phyloP scores from a whole-genome alignment of 2,329 filamentous ascomycete species.

The Thielaviopsis punctulata region DNA sequence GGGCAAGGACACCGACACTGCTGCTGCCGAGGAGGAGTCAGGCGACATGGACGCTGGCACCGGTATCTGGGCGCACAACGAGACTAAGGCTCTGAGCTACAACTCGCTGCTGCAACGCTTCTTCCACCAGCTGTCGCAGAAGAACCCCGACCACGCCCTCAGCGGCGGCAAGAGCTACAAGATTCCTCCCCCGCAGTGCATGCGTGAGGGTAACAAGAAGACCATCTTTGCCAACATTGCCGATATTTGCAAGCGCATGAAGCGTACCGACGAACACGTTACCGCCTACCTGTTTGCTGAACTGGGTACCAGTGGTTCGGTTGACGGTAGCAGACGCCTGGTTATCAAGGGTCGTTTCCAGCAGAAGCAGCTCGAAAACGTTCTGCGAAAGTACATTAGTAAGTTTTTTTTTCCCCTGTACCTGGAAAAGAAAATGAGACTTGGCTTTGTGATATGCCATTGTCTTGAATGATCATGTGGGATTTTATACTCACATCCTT shows the following conservation, averaged over 20 bases:
- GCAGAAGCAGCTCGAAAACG: slow-evolving; percentile 98
- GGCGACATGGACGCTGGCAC: slow-evolving; percentile 79
- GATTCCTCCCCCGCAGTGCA: slow-evolving; percentile 94
- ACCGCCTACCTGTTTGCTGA: slow-evolving; percentile 95
- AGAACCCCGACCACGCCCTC: slow-evolving; percentile 89
- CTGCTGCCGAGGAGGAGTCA: slow-evolving; percentile 36
- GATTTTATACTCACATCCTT: slow-evolving; percentile 18
- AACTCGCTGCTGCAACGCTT: slow-evolving; percentile 74
- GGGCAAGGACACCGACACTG: slow-evolving; percentile 43
- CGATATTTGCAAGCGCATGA: slow-evolving; percentile 99
- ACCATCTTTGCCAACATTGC: slow-evolving; percentile 98
- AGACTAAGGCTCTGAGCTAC: slow-evolving; percentile 65
- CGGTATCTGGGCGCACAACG: slow-evolving; percentile 76
- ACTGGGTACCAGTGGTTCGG: slow-evolving; percentile 89
- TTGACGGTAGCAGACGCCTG: slow-evolving; percentile 78
- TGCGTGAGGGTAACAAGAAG: slow-evolving; percentile 99
- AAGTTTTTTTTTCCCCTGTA: slow-evolving; percentile 21
- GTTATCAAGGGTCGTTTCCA: slow-evolving; percentile 99
- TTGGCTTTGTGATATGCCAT: background rate
- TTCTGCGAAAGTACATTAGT: slow-evolving; percentile 89
- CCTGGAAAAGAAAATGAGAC: background rate
- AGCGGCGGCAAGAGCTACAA: slow-evolving; percentile 91
- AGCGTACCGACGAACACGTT: slow-evolving; percentile 94
- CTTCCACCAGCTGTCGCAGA: slow-evolving; percentile 84
- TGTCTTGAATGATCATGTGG: background rate